These are phyloP conservation scores for Panaeolus papilionaceus DNA, from an alignment of 768 basidiomycete genomes.

Conservation along the genomic window DNA sequence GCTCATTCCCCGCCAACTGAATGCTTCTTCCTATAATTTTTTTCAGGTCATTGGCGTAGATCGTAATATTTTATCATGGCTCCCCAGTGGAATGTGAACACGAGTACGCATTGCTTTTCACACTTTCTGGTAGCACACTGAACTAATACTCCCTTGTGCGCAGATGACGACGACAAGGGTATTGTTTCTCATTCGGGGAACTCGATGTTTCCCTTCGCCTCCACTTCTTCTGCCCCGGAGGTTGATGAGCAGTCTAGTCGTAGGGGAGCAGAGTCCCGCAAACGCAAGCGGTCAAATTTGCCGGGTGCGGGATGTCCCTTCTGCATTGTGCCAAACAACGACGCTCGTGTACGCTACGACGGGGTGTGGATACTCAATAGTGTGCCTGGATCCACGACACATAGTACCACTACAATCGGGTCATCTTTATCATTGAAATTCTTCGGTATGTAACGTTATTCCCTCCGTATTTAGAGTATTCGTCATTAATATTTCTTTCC, in stretches of 20 bases:
- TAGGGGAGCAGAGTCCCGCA: background rate
- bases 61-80: background rate
- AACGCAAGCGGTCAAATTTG: background rate
- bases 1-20: background rate
- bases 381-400: conserved; percentile 37
- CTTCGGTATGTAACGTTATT: conserved; percentile 34
- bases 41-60: background rate
- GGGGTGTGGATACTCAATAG: conserved; percentile 43
- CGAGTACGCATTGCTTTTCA: background rate
- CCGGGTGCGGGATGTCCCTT: conserved; percentile 16
- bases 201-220: background rate
- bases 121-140: background rate
- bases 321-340: conserved; percentile 41
- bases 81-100: background rate
- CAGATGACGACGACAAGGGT: background rate
- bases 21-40: background rate
- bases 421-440: conserved; percentile 42
- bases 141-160: background rate
- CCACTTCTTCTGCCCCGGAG: background rate
- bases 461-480: background rate
- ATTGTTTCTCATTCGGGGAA: background rate
- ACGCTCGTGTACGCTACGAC: conserved; percentile 40
- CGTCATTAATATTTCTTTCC: background rate
- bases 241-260: background rate
- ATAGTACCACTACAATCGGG: conserved; percentile 39